Evolutionary conservation across 306 rosid species (phyloP), one percentile per base, ranked within the genome.

Genomic region (Comarum palustre): DNA sequence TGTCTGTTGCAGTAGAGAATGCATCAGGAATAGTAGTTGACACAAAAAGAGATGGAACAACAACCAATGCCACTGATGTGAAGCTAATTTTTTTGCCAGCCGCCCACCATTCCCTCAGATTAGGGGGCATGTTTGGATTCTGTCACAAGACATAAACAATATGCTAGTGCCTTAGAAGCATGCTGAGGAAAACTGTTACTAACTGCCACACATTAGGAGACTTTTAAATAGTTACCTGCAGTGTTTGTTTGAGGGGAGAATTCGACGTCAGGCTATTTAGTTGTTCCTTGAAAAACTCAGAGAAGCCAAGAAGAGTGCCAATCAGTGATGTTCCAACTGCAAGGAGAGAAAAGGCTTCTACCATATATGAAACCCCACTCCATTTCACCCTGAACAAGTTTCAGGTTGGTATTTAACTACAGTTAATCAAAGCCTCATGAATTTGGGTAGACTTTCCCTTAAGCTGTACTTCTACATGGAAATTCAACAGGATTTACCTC

Each of bases 241-340:
- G 48, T 58, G 63, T 65, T 73, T 77, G 68, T 34, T 74, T 74
- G 32, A 79, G 61, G 69, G 87, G 31, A 74, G 74, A 73, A 73
- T 31, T 45, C 76, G 59, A 75, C 8, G 75, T 60, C 72, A 76
- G 17, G 51, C 65, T 73, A 14, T 54, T 74, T 32, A 90, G 86
- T 77, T 88, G 97, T 82, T 88, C 94, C 82, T 86, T 90, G 78
- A 85, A 90, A 79, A 91, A 91, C 78, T 81, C 90, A 58, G 82
- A 88, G 86, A 88, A 91, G 70, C 83, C 77, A 39, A 87, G 80
- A 19, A 91, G 87, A 69, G 92, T 91, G 22, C 92, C 88, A 60
- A 85, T 82, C 16, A 91, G 71, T 64, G 94, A 87, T 55, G 97
- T 87, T 38, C 89, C 90, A 60, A 91, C 74, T 22, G 90, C 92